A percentile compares a stretch with the other conserved stretches of the same genome.
Conservation (phyloP, 2,329 filamentous ascomycete genomes). For the Macrophomina pseudophaseolina region DNA sequence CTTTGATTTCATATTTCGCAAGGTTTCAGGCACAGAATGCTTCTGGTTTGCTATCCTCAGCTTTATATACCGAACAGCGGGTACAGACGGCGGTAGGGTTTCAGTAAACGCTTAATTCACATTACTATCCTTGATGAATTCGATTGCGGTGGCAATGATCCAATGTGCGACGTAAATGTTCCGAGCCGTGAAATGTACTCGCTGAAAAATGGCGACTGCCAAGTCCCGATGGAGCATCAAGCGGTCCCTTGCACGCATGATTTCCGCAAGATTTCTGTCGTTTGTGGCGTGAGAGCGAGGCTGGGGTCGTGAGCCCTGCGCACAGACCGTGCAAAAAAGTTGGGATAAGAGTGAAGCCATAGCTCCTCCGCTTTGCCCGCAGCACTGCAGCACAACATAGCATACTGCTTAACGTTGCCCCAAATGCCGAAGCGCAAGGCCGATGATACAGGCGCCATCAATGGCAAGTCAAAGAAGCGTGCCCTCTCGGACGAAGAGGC, state of each 20-base stretch:
- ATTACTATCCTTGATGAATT: background rate
- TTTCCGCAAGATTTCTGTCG: constrained; percentile 10
- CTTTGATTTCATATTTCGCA: background rate
- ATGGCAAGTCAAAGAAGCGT: constrained; percentile 50
- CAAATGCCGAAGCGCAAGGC: constrained; percentile 51
- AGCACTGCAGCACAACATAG: background rate
- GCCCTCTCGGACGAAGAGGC: constrained; percentile 48
- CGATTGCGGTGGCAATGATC: background rate
- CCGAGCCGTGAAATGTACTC: background rate
- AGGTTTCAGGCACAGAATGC: background rate
- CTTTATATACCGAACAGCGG: constrained; percentile 16
- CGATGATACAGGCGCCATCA: constrained; percentile 36
- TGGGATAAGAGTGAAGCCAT: constrained; percentile 23
- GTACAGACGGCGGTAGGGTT: constrained; percentile 9
- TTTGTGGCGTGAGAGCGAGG: constrained; percentile 20
- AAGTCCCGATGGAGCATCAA: constrained; percentile 4
- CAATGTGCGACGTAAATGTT: too few species aligned
- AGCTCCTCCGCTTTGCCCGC: constrained; percentile 3
- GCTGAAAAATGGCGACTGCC: background rate
- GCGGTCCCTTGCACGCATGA: constrained; percentile 8
- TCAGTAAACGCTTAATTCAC: constrained; percentile 4
- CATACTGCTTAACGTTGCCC: background rate
- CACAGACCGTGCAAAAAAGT: constrained; percentile 25
- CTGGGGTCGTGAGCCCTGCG: constrained; percentile 3
- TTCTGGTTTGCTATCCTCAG: constrained; percentile 6